These are phyloP conservation scores for Xylaria intraflava DNA, from an alignment of 495 filamentous ascomycete genomes.

Conservation along the genomic window DNA sequence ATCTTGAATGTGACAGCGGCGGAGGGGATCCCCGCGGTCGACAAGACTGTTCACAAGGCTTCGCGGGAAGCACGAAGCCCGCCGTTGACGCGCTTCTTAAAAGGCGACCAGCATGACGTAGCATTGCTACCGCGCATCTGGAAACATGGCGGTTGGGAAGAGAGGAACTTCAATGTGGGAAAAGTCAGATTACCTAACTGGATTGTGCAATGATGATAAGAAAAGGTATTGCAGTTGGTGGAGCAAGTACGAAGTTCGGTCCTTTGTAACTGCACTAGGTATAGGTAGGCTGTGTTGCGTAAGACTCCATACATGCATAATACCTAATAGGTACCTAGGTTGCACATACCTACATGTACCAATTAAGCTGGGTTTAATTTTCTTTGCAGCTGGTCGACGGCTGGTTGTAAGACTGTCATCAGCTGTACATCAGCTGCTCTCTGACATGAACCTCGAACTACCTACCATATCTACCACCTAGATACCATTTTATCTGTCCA, in stretches of 20 bases:
- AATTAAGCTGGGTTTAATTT: too few species aligned
- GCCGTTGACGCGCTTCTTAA: slow-evolving; percentile 32
- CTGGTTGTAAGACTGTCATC: too few species aligned
- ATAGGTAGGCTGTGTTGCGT: too few species aligned
- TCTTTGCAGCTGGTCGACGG: neutral
- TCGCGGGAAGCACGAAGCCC: slow-evolving; percentile 36
- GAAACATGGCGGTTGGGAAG: slow-evolving; percentile 14
- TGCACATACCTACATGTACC: too few species aligned
- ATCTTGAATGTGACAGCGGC: slow-evolving; percentile 28
- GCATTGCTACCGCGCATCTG: slow-evolving; percentile 30
- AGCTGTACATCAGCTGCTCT: too few species aligned
- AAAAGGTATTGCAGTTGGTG: neutral
- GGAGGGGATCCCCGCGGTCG: slow-evolving; percentile 15
- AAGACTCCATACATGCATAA: too few species aligned
- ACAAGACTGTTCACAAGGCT: slow-evolving; percentile 22
- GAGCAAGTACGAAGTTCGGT: neutral
- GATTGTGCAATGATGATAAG: slow-evolving; percentile 2
- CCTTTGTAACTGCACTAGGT: too few species aligned
- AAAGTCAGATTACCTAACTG: slow-evolving; percentile 1
- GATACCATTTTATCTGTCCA: neutral
- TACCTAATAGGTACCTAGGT: too few species aligned
- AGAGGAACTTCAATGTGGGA: neutral
- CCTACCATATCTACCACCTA: too few species aligned
- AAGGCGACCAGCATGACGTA: slow-evolving; percentile 29
- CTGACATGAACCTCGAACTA: too few species aligned